Base-by-base conservation (phyloP, 2,329 filamentous ascomycete species). In the Colletotrichum siamense region DNA sequence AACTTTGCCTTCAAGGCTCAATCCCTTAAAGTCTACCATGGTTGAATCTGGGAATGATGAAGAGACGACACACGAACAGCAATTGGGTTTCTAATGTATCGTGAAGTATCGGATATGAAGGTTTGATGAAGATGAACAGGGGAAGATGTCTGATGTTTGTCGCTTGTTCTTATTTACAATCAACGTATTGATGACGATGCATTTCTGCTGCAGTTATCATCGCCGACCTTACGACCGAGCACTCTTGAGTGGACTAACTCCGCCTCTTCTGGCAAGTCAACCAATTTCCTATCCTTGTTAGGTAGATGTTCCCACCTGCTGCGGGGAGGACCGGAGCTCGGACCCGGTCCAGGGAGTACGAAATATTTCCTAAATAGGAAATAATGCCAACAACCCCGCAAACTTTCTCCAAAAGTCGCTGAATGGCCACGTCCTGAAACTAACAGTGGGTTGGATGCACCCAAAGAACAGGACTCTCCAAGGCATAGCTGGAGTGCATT, bases 1-100 rank as follows among this genome's bases (percentile, higher is more conserved):
- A 30, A 57, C 13, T 74, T 81, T 82, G 70, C 81, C 80, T 2
- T 71, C 67, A 12, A 82, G 72, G 6, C 79, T 79, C 16, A 81
- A 73, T 32, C 79, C 80, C 2, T 49, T 77, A 30, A 81, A 78
- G 63, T 71, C 79, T 22, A 44, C 8, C 69, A 72, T 72, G 18
- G 13, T 61, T 49, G 49, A 32, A 13, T 22, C 10, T 65, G 26
- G 34, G 34, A 59, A 24, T 71, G 18, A 4, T 13, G 15, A 18
- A 10, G n/a, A 26, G n/a, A 6, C 3, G 24, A 32, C 10, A 34
- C 13, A 26, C 4, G 2, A 26, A 26, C 9, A 59, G 22, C 13
- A 28, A 28, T 59, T 26, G 22, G 22, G 5, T 5, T 6, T 5
- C 9, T 49, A 4, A 49, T 22, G 44, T 49, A 49, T 22, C n/a